These are phyloP conservation scores for Fusarium globosum DNA, from an alignment of 2,329 filamentous ascomycete genomes.

Conservation along the genomic window DNA sequence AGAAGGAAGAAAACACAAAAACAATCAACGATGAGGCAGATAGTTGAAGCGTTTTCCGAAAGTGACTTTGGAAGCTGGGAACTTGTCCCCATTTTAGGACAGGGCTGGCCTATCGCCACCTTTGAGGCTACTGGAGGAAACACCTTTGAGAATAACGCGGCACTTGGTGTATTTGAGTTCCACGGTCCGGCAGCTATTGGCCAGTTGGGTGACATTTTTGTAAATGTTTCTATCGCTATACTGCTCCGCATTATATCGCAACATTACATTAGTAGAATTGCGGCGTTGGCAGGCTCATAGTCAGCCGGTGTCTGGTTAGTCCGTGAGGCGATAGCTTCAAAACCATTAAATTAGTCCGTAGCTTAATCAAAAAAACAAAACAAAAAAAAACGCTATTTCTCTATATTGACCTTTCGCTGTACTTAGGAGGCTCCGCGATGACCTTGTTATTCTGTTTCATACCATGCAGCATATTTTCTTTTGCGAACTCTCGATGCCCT, in stretches of 20 bases:
- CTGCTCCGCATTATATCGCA: constrained; percentile 5
- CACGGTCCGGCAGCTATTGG: background rate
- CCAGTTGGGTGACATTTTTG: background rate
- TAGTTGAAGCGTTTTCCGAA: background rate
- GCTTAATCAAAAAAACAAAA: too few species aligned
- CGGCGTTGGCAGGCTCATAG: background rate
- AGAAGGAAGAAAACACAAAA: background rate
- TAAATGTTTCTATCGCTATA: background rate
- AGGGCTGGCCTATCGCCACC: background rate
- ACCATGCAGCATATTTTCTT: too few species aligned
- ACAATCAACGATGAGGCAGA: background rate
- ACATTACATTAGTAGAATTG: constrained; percentile 3
- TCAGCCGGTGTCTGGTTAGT: background rate
- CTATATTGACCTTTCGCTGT: too few species aligned
- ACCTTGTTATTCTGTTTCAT: too few species aligned
- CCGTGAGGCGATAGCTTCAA: too few species aligned
- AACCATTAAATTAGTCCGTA: too few species aligned
- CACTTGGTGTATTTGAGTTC: background rate
- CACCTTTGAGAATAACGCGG: background rate
- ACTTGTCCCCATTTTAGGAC: background rate
- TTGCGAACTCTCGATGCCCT: too few species aligned
- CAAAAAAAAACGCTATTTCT: too few species aligned
- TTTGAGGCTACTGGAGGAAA: background rate
- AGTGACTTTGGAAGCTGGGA: constrained; percentile 5
- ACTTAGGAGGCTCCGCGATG: too few species aligned